These are phyloP conservation scores for Pleurotus tuber-regium DNA, from an alignment of 768 basidiomycete species.

Conservation along the genomic window DNA sequence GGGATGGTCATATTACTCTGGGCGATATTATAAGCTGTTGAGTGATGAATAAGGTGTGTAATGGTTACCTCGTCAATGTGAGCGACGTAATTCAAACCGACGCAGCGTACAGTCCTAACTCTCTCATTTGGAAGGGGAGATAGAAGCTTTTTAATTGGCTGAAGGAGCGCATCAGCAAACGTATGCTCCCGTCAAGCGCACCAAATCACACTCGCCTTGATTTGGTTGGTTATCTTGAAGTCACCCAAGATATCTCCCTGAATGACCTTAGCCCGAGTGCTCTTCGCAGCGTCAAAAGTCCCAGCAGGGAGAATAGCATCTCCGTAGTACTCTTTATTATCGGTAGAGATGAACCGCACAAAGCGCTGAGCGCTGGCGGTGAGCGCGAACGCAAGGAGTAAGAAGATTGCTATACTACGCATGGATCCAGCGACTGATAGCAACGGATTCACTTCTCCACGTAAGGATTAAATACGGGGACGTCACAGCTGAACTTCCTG, in stretches of 20 bases:
- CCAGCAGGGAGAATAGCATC: slow-evolving; percentile 33
- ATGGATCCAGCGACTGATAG: slow-evolving; percentile 6
- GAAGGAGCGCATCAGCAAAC: neutral
- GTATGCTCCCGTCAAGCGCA: neutral
- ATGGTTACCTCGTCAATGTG: slow-evolving; percentile 28
- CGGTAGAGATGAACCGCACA: slow-evolving; percentile 37
- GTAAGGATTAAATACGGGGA: no score
- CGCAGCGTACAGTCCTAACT: slow-evolving; percentile 34
- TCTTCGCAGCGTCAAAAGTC: slow-evolving; percentile 30
- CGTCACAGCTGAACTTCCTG: no score
- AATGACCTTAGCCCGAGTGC: slow-evolving; percentile 30
- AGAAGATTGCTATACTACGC: slow-evolving; percentile 12
- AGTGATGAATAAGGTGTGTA: neutral
- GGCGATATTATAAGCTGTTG: neutral
- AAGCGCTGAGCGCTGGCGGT: slow-evolving; percentile 29
- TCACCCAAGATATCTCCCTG: slow-evolving; percentile 34
- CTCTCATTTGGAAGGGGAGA: slow-evolving; percentile 31
- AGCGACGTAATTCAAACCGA: slow-evolving; percentile 34
- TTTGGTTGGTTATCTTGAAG: slow-evolving; percentile 30
- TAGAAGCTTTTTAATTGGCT: slow-evolving; percentile 32
- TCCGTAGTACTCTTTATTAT: slow-evolving; percentile 34
- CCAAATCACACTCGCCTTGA: slow-evolving; percentile 24
- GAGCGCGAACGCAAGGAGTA: slow-evolving; percentile 17
- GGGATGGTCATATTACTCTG: slow-evolving; percentile 33
- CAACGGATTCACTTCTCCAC: no score